Base-by-base conservation (phyloP, 768 basidiomycete genomes). In the Jaapia argillacea region DNA sequence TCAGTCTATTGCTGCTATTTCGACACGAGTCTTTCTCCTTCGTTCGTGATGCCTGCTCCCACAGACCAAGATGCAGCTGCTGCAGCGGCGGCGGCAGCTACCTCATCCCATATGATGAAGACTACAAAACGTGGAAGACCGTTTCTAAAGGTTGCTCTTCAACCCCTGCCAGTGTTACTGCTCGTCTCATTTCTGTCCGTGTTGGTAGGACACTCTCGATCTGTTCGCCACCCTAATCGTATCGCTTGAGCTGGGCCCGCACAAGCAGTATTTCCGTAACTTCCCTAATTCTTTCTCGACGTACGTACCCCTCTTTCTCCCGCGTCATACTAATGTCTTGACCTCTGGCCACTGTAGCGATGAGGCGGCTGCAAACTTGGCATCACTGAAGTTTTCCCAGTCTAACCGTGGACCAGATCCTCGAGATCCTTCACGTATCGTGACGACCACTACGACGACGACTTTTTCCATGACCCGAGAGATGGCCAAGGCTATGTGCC, bases 381-480 rank as follows among this genome's bases (percentile, higher is more conserved):
- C 91, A 26, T 88, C 88, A 3, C 80, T 99, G 58, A 98, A 97
- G 63, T 99, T 99, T 62, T 94, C 96, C 24, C 96, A 99, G 69
- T 98, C 96, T 43, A 94, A 92, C 69, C 89, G 96, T 59, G 86
- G 91, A 54, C 87, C 93, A 58, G 96, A 99, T 74, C 94, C 96
- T 53, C 85, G 90, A 68, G 96, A 99, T 65, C 91, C 92, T 55
- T 81, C 88, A 63, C 85, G 96, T 58, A 90, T 99, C 64, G 86
- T 99, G 59, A 99, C 96, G 56, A 99, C 96, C 1, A 99, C 96
- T 0, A 99, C 96, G 4, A 98, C 96, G 4, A 99, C 96, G 35
- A 99, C 96, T 25, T 99, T 99, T 69, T 91, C 91, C 48, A 98
- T 99, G 96, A 90, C 91, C 52, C 85, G 96, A 54, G 96, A 99